phyloP scores from a whole-genome alignment of 306 rosid genomes.

The Pyrus bretschneideri region DNA sequence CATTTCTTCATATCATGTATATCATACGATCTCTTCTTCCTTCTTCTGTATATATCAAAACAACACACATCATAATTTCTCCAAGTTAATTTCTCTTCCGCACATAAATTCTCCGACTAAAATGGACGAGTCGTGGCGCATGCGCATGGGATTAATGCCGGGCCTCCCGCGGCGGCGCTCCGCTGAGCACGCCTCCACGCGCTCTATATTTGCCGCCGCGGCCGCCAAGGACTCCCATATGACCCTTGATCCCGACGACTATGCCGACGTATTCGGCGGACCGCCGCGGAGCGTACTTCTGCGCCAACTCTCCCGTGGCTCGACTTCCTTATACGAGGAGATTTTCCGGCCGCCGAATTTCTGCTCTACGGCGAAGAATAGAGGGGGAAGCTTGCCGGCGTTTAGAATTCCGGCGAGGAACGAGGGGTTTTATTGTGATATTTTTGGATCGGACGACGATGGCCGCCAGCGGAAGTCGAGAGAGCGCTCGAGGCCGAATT shows the following conservation, averaged over 20 bases:
- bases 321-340: conserved; percentile 45
- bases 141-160: conserved; percentile 38
- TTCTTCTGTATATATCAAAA: neutral
- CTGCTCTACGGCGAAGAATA: conserved; percentile 11
- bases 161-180: conserved; percentile 49
- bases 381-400: conserved; percentile 49
- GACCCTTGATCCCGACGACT: conserved; percentile 39
- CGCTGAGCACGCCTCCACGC: conserved; percentile 24
- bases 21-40: neutral
- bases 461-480: conserved; percentile 43
- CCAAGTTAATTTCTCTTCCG: neutral
- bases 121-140: conserved; percentile 66
- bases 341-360: conserved; percentile 43
- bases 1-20: neutral
- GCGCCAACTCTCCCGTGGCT: conserved; percentile 31
- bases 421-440: conserved; percentile 54
- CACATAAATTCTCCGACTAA: neutral
- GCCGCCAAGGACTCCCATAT: conserved; percentile 4
- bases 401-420: conserved; percentile 57
- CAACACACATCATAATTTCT: neutral
- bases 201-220: conserved; percentile 27
- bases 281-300: conserved; percentile 65
- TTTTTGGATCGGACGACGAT: conserved; percentile 72
- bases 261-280: conserved; percentile 81
- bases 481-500: conserved; percentile 60